A percentile compares a stretch with the other conserved stretches of the same genome.
phyloP scores from a whole-genome alignment of 768 basidiomycete species.

The Rhizopogon sp. region DNA sequence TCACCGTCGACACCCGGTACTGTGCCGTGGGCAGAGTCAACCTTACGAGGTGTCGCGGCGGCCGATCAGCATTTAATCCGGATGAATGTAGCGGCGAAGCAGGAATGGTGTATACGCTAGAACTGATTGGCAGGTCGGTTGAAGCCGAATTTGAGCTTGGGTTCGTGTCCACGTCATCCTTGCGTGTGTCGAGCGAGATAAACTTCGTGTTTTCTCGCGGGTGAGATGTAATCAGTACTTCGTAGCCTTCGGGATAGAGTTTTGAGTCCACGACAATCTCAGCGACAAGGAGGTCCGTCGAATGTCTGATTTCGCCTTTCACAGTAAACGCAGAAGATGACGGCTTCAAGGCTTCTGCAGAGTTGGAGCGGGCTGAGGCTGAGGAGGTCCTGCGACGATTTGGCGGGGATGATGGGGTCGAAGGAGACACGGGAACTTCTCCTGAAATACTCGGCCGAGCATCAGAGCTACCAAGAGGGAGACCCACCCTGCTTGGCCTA shows the following conservation, averaged over 20 bases:
- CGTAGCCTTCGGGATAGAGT: slow-evolving; percentile 74
- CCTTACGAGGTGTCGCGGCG: slow-evolving; percentile 70
- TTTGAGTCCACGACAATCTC: slow-evolving; percentile 82
- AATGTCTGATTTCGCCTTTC: slow-evolving; percentile 54
- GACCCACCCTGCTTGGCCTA: slow-evolving; percentile 34
- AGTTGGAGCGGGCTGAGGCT: slow-evolving; percentile 26
- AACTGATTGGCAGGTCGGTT: slow-evolving; percentile 45
- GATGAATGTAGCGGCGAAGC: slow-evolving; percentile 80
- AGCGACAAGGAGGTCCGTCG: slow-evolving; percentile 68
- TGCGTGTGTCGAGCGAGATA: slow-evolving; percentile 29
- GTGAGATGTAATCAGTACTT: slow-evolving; percentile 41
- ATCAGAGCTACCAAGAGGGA: slow-evolving; percentile 15
- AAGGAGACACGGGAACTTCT: slow-evolving; percentile 20
- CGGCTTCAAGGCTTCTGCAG: slow-evolving; percentile 26
- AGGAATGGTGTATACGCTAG: slow-evolving; percentile 70
- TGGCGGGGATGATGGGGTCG: slow-evolving; percentile 11
- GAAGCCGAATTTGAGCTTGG: background rate
- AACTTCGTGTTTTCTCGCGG: slow-evolving; percentile 33
- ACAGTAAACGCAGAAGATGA: slow-evolving; percentile 56
- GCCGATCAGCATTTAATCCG: slow-evolving; percentile 44
- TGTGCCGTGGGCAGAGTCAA: slow-evolving; percentile 80
- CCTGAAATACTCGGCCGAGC: slow-evolving; percentile 7
- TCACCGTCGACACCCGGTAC: slow-evolving; percentile 68
- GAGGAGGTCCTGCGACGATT: slow-evolving; percentile 14
- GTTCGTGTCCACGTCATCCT: slow-evolving; percentile 5